Evolutionary conservation across 495 filamentous ascomycete genomes (phyloP).

Genomic region (Pyrenopolyporus hunteri): DNA sequence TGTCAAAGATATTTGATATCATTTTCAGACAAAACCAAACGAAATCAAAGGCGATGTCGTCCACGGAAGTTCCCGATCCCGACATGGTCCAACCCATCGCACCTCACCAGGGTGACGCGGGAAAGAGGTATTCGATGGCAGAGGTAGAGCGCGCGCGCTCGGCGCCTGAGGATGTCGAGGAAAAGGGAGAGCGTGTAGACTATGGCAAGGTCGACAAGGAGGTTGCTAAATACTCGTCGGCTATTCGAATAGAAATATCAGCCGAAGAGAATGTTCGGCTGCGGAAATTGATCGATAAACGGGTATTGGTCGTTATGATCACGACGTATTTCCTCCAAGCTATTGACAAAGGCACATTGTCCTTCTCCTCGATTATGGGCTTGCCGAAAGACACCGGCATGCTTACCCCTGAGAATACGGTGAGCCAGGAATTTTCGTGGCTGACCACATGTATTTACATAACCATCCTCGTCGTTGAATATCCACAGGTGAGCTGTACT

Average conservation of each 20-base stretch:
- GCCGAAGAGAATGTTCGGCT: constrained; percentile 60
- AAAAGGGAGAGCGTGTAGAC: constrained; percentile 58
- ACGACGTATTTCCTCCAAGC: constrained; percentile 73
- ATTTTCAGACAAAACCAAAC: too few relatives aligned
- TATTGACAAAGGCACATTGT: constrained; percentile 74
- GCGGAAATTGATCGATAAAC: constrained; percentile 56
- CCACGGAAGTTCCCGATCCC: constrained; percentile 30
- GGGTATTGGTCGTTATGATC: constrained; percentile 60
- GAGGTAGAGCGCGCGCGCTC: constrained; percentile 56
- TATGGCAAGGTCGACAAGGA: constrained; percentile 66
- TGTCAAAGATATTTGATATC: not conserved
- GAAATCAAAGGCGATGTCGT: constrained; percentile 22
- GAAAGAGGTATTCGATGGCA: constrained; percentile 49
- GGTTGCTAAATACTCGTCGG: constrained; percentile 65
- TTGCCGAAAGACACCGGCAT: constrained; percentile 62
- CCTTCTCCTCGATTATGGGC: constrained; percentile 74
- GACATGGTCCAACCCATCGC: constrained; percentile 15
- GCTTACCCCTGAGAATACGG: constrained; percentile 53
- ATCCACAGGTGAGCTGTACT: constrained; percentile 47
- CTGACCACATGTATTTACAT: constrained; percentile 62
- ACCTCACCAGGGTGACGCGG: constrained; percentile 24
- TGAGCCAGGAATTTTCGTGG: constrained; percentile 54
- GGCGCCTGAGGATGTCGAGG: constrained; percentile 43
- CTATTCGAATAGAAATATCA: constrained; percentile 57
- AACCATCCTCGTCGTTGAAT: constrained; percentile 58